Conservation (phyloP, 306 rosid genomes). For the Gastrolobium villosum region DNA sequence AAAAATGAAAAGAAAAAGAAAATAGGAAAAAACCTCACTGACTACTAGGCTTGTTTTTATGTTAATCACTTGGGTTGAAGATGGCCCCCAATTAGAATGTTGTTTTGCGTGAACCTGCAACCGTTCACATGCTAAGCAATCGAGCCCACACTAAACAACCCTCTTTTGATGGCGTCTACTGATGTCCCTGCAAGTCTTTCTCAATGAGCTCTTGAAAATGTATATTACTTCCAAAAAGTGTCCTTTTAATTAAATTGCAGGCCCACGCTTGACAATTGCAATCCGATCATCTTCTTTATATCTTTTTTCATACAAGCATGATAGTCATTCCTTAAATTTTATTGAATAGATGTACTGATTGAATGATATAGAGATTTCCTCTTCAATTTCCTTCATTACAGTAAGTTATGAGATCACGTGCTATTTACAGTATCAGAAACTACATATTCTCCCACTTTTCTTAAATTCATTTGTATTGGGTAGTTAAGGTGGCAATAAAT, state of each 20-base stretch:
- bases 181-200: slow-evolving; percentile 4
- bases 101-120: not conserved
- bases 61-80: not conserved
- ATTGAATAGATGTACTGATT: too few species aligned
- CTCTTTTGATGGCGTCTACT: not conserved
- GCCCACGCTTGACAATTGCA: not conserved
- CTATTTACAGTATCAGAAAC: slow-evolving; percentile 18
- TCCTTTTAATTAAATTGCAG: not conserved
- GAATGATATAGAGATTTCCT: too few species aligned
- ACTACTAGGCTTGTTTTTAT: not conserved
- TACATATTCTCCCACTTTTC: not conserved
- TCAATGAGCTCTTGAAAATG: not conserved
- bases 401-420: slow-evolving; percentile 24
- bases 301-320: too few species aligned
- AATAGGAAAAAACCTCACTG: not conserved
- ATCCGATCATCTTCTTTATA: too few species aligned
- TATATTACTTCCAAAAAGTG: not conserved
- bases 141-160: slow-evolving; percentile 1
- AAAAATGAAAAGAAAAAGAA: too few species aligned
- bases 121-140: not conserved
- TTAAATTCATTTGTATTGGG: slow-evolving; percentile 31
- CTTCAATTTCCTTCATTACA: not conserved
- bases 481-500: slow-evolving; percentile 16
- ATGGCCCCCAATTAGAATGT: not conserved
- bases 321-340: too few species aligned